Conservation (phyloP, 768 basidiomycete genomes). For the Rhizopogon vesiculosus region DNA sequence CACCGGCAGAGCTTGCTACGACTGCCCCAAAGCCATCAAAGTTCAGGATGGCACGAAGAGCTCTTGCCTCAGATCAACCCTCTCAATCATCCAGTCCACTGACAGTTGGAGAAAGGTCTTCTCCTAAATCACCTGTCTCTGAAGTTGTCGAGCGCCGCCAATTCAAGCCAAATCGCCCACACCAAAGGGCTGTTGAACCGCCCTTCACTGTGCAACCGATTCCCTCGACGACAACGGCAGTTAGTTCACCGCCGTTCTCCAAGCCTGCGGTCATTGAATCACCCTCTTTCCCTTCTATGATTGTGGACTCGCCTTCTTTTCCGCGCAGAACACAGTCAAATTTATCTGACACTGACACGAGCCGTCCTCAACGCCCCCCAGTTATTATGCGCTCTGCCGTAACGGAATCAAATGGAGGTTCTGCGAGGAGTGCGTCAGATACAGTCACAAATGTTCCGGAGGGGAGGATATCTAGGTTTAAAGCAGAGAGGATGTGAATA, state of each 20-base stretch:
- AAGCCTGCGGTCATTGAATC: not conserved
- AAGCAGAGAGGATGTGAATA: slow-evolving; percentile 22
- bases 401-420: slow-evolving; percentile 3
- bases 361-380: slow-evolving; percentile 27
- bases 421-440: not conserved
- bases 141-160: slow-evolving; percentile 21
- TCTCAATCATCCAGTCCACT: slow-evolving; percentile 17
- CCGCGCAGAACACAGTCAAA: slow-evolving; percentile 5
- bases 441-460: not conserved
- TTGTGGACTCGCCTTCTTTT: slow-evolving; percentile 14
- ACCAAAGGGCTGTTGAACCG: not conserved
- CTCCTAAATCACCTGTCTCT: slow-evolving; percentile 29
- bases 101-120: slow-evolving; percentile 25
- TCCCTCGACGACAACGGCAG: slow-evolving; percentile 2
- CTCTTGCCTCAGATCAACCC: not conserved
- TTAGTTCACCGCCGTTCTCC: slow-evolving; percentile 18
- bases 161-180: slow-evolving; percentile 9
- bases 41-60: slow-evolving; percentile 38
- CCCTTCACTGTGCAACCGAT: slow-evolving; percentile 5
- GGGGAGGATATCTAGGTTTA: slow-evolving; percentile 29
- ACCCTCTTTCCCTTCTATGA: slow-evolving; percentile 7
- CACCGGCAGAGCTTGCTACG: not conserved
- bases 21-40: slow-evolving; percentile 38
- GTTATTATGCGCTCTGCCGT: slow-evolving; percentile 9
- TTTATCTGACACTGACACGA: slow-evolving; percentile 18